Evolutionary conservation across 176 grass and related monocot species (phyloP).

Genomic region (Paspalum vaginatum): DNA sequence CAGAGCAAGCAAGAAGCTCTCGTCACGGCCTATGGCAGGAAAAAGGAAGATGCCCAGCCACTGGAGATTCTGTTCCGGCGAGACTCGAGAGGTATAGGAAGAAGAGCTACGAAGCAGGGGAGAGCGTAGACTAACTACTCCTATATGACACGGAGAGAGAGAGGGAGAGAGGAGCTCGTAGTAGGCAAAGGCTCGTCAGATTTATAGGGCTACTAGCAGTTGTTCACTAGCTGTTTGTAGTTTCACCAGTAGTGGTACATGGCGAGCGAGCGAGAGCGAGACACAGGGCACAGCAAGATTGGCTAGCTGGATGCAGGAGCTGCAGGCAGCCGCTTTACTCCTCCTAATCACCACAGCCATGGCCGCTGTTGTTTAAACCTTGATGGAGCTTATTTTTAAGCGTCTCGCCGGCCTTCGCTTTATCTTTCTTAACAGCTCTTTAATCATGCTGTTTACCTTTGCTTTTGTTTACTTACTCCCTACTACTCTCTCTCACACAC

Average conservation of each 20-base stretch:
- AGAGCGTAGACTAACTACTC: slow-evolving; percentile 31
- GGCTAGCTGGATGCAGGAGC: background rate
- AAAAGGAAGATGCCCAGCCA: slow-evolving; percentile 40
- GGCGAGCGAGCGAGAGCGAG: slow-evolving; percentile 31
- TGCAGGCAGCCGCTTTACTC: slow-evolving; percentile 42
- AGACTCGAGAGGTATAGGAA: slow-evolving; percentile 44
- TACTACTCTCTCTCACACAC: slow-evolving; percentile 10
- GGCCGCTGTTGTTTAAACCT: slow-evolving; percentile 32
- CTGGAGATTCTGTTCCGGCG: slow-evolving; percentile 45
- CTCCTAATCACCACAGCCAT: slow-evolving; percentile 41
- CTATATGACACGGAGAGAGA: background rate
- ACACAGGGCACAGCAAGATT: background rate
- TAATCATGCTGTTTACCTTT: slow-evolving; percentile 80
- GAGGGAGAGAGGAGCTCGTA: background rate
- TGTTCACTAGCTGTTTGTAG: slow-evolving; percentile 52
- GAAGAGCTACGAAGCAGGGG: slow-evolving; percentile 42
- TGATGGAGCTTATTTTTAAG: slow-evolving; percentile 45
- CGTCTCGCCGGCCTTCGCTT: slow-evolving; percentile 20
- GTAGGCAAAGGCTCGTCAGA: slow-evolving; percentile 48
- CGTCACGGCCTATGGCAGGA: slow-evolving; percentile 49
- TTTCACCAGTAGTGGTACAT: slow-evolving; percentile 24
- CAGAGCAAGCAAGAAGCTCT: slow-evolving; percentile 41
- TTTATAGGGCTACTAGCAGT: slow-evolving; percentile 48
- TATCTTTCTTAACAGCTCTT: slow-evolving; percentile 67
- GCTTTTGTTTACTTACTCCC: slow-evolving; percentile 54